These are phyloP conservation scores for Nannizzia gypsea DNA, from an alignment of 2,329 filamentous ascomycete species.

Conservation along the genomic window DNA sequence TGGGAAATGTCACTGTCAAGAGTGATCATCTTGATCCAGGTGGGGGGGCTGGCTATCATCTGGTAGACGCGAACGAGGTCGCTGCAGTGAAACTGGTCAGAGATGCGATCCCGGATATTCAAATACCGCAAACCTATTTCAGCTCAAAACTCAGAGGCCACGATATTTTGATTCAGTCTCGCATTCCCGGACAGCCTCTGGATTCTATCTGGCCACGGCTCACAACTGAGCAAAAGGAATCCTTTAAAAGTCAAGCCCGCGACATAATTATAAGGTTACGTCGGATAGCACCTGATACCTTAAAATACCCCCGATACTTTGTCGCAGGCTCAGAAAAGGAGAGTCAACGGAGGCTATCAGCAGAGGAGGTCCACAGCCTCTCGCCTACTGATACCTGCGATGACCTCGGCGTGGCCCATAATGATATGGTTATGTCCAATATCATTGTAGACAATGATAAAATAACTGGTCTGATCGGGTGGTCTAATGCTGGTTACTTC, in stretches of 20 bases:
- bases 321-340: slow-evolving; percentile 10
- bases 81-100: slow-evolving; percentile 26
- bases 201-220: slow-evolving; percentile 22
- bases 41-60: slow-evolving; percentile 21
- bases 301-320: slow-evolving; percentile 15
- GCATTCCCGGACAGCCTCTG: slow-evolving; percentile 31
- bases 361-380: slow-evolving; percentile 22
- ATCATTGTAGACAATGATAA: slow-evolving; percentile 28
- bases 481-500: slow-evolving; percentile 32
- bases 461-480: slow-evolving; percentile 30
- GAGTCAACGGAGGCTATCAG: not conserved
- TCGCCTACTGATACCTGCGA: slow-evolving; percentile 17
- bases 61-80: slow-evolving; percentile 29
- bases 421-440: slow-evolving; percentile 28
- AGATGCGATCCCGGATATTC: slow-evolving; percentile 23
- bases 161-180: slow-evolving; percentile 31
- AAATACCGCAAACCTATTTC: slow-evolving; percentile 28
- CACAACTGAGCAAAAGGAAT: slow-evolving; percentile 22
- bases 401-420: slow-evolving; percentile 26
- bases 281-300: slow-evolving; percentile 2
- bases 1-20: slow-evolving; percentile 28
- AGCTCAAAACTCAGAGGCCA: slow-evolving; percentile 27
- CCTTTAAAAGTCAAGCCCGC: slow-evolving; percentile 28
- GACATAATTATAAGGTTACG: slow-evolving; percentile 21
- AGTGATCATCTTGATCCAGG: slow-evolving; percentile 23